These are phyloP conservation scores for Raffaelea arxii DNA, from an alignment of 2,329 filamentous ascomycete species.

Conservation along the genomic window DNA sequence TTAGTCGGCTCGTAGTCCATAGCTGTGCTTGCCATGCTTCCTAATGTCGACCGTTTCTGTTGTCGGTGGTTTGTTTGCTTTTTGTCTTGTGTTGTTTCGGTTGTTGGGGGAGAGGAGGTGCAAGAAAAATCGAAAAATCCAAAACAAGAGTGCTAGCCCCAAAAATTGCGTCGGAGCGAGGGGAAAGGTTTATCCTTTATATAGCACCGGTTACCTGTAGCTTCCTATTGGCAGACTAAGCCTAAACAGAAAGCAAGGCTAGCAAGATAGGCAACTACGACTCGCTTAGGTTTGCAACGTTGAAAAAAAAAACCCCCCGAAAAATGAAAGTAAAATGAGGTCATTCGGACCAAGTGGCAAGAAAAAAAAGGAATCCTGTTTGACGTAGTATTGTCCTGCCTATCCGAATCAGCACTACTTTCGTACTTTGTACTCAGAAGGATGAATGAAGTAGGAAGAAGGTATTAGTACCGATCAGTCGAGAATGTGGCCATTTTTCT, in stretches of 20 bases:
- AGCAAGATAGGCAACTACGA: no score
- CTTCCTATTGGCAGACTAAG: background rate
- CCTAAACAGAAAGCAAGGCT: background rate
- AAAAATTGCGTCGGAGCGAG: background rate
- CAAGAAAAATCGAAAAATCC: conserved; percentile 4
- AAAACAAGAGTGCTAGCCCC: conserved; percentile 3
- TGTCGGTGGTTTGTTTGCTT: conserved; percentile 4
- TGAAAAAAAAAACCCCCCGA: no score
- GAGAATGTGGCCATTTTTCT: no score
- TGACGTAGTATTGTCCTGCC: no score
- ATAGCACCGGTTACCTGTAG: conserved; percentile 4
- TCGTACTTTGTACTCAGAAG: no score
- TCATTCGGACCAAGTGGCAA: no score
- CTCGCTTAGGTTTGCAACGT: no score
- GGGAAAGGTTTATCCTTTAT: no score
- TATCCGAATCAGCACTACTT: no score
- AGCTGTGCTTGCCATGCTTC: conserved; percentile 50
- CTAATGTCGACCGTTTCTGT: background rate
- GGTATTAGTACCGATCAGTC: no score
- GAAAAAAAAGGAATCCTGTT: no score
- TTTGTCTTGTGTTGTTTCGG: background rate
- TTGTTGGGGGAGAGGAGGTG: background rate
- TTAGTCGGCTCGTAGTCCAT: conserved; percentile 65
- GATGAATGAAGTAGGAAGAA: no score
- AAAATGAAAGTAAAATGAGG: background rate